A percentile compares a stretch with the other conserved stretches of the same genome.
Evolutionary conservation across 164 flowering plant species (phyloP).

Genomic region (Nymphaea thermarum): DNA sequence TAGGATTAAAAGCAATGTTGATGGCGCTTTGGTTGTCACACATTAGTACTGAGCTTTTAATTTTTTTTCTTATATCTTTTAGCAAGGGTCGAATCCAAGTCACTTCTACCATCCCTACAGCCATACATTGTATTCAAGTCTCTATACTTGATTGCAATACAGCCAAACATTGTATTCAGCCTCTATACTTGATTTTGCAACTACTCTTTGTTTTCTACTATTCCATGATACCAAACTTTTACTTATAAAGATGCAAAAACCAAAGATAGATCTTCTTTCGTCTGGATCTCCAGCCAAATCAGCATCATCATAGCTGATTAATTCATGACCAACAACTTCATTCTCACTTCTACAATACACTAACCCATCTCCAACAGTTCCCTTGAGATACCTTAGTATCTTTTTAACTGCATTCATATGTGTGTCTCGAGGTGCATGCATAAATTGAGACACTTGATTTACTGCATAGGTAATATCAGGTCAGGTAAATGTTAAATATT

Average conservation of each 20-base stretch:
- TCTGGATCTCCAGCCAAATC: not conserved
- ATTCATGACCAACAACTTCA: not conserved
- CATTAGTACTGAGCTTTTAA: too few species aligned
- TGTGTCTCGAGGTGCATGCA: not conserved
- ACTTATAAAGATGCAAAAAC: too few species aligned
- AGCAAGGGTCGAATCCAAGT: too few species aligned
- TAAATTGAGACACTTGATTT: slow-evolving; percentile 1
- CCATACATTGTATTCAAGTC: too few species aligned
- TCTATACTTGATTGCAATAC: too few species aligned
- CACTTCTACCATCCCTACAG: too few species aligned
- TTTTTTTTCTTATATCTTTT: too few species aligned
- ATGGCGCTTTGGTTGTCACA: too few species aligned
- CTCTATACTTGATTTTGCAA: too few species aligned
- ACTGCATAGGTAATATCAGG: not conserved
- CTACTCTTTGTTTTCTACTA: not conserved
- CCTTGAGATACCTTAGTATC: not conserved
- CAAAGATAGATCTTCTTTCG: not conserved
- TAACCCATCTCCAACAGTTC: not conserved
- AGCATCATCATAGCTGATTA: not conserved
- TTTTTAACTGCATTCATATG: not conserved
- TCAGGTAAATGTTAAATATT: not conserved
- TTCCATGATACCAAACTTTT: too few species aligned
- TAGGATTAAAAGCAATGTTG: too few species aligned
- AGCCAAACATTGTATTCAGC: too few species aligned
- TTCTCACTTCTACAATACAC: not conserved